phyloP scores from a whole-genome alignment of 2,329 filamentous ascomycete species.

The Penicillium hordei region DNA sequence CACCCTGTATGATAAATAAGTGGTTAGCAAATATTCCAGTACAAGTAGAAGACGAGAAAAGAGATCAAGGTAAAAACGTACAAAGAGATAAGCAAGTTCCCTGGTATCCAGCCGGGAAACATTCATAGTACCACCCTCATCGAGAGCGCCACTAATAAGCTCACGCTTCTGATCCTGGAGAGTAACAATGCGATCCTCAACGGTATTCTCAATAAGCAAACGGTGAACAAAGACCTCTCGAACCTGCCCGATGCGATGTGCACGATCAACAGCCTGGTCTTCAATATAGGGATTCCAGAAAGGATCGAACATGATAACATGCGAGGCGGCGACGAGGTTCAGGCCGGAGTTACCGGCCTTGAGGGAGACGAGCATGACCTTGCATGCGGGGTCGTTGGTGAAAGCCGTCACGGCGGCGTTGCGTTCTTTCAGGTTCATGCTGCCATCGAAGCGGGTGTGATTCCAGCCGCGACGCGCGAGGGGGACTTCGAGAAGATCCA shows the following conservation, averaged over 20 bases:
- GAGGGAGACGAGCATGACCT: conserved; percentile 73
- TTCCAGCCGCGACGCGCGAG: conserved; percentile 58
- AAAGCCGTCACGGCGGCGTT: conserved; percentile 69
- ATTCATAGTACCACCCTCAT: conserved; percentile 68
- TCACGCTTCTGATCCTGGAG: conserved; percentile 77
- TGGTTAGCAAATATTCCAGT: conserved; percentile 8
- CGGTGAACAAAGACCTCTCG: conserved; percentile 75
- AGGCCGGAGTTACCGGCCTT: conserved; percentile 83
- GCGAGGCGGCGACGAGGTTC: conserved; percentile 78
- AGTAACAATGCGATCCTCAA: conserved; percentile 81
- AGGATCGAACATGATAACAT: conserved; percentile 86
- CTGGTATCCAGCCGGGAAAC: conserved; percentile 64
- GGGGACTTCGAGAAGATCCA: conserved; percentile 74
- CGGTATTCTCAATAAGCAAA: conserved; percentile 71
- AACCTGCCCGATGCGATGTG: conserved; percentile 81
- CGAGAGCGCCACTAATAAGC: conserved; percentile 75
- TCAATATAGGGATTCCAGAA: conserved; percentile 96
- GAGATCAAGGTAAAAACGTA: conserved; percentile 22
- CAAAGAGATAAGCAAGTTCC: conserved; percentile 72
- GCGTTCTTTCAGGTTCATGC: conserved; percentile 66
- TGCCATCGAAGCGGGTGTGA: conserved; percentile 73
- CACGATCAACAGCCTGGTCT: conserved; percentile 86
- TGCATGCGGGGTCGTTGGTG: conserved; percentile 58
- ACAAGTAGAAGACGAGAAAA: neutral
- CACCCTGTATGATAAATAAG: conserved; percentile 18